Base-by-base conservation (phyloP, 225 moss, liverwort and hornwort genomes). In the Antitrichia curtipendula region DNA sequence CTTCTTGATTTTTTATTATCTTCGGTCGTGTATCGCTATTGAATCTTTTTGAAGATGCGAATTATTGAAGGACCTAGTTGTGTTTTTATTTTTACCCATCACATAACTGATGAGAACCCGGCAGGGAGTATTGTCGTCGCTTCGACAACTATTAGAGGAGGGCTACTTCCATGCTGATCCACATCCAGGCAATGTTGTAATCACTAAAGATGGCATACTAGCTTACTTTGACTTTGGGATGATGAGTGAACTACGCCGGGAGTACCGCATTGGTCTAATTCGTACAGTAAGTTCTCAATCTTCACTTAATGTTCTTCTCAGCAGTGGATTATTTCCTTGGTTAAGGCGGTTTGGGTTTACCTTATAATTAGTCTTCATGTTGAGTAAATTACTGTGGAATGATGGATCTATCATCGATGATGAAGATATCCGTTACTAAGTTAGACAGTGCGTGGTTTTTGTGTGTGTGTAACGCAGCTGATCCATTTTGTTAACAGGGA, bases 101-200 rank as follows among this genome's bases (percentile, higher is more conserved):
- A 38, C 21, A 34, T 75, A 65, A 86, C 56, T 78, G 47, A 78
- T 86, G 78, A 71, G 86, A 71, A 50, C 59, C 43, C 83, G 83
- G 61, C 94, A 96, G 93, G 97, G 96, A 85, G 97, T 97, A 15
- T 91, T 97, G 79, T 96, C 95, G 78, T 97, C 95, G 18, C 94
- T 97, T 65, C 91, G 95, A 89, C 97, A 97, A 89, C 80, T 97
- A 36, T 89, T 97, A 88, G 97, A 96, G 89, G 96, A 97, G 83
- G 97, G 97, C 50, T 97, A 95, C 78, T 97, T 97, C 74, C 97
- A 97, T 92, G 97, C 97, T 80, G 97, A 97, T 91, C 97, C 96
- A 88, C 97, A 97, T 93, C 97, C 97, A 56, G 96, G 97, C 82
- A 97, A 97, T 87, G 95, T 96, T 81, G 95, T 97, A 34, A 94